Base-by-base conservation (phyloP, 345 rosid genomes). In the Carallia brachiata region DNA sequence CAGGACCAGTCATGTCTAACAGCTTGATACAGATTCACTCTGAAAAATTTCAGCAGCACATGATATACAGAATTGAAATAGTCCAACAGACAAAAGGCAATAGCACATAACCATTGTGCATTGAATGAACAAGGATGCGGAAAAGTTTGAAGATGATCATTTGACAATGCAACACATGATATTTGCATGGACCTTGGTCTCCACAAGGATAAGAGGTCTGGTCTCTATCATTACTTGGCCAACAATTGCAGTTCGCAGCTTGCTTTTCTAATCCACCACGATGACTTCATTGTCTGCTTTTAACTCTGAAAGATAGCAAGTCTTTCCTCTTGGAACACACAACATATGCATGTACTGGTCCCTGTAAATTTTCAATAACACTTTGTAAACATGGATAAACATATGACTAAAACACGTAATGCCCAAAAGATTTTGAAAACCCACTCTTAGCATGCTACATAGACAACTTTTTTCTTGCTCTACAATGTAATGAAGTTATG, bases 221-320 rank as follows among this genome's bases (percentile, higher is more conserved):
- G 89, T 87, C 85, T 93, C 97, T 36, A 91, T 93, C 80, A 91
- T 93, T 56, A 93, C 94, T 3, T 91, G 84, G 15, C 98, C 94
- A 53, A 89, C 87, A 55, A 93, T 81, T 54, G 90, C 92, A 70
- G 86, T 84, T 48, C 87, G 73, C 58, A 80, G 83, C 66, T 73
- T 68, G 48, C 98, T 94, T 39, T 77, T 82, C 79, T 79, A 91
- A 69, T 89, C 92, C 73, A 82, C 86, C 48, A 87, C 78, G 2
- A 84, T 63, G 27, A 93, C 96, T 63, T 93, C 92, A 75, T 79
- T 84, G 1, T 96, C 97, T 0, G 94, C 84, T 75, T 77, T 89
- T 72, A 93, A 75, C 83, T 91, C 98, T 0, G 98, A 90, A 52
- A 93, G 93, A 72, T 90, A 89, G 84, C 92, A 79, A 54, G 98